These are phyloP conservation scores for Chaetomium globosum DNA, from an alignment of 2,329 filamentous ascomycete species.

Conservation along the genomic window DNA sequence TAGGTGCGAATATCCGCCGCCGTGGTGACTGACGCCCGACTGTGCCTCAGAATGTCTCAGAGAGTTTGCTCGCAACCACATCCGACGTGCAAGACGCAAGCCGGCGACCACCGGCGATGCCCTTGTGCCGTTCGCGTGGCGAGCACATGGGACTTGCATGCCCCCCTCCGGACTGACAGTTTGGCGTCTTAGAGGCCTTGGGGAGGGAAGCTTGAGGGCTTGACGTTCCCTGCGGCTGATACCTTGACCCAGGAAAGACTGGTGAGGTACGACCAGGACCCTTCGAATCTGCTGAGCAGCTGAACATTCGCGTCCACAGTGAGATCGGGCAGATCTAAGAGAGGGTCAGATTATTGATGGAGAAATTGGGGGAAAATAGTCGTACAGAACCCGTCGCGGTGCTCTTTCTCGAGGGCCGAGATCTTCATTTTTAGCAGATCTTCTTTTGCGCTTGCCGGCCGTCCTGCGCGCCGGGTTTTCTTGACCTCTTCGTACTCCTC, in stretches of 20 bases:
- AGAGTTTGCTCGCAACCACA: conserved; percentile 20
- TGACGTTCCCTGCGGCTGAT: conserved; percentile 63
- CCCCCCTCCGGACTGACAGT: background rate
- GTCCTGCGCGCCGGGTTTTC: conserved; percentile 72
- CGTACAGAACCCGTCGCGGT: conserved; percentile 76
- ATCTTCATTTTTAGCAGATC: conserved; percentile 75
- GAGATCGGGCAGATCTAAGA: conserved; percentile 72
- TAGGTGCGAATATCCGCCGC: conserved; percentile 18
- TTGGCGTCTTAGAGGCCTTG: conserved; percentile 29
- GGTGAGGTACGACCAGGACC: conserved; percentile 78
- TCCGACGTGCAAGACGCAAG: conserved; percentile 18
- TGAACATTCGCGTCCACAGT: conserved; percentile 65
- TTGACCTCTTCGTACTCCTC: conserved; percentile 69
- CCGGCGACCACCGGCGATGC: background rate
- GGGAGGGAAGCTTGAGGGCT: conserved; percentile 80
- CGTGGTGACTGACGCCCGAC: conserved; percentile 16
- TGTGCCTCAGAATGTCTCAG: conserved; percentile 24
- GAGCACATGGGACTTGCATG: conserved; percentile 12
- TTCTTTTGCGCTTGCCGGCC: conserved; percentile 76
- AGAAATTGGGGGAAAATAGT: conserved; percentile 38
- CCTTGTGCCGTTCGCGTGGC: conserved; percentile 13
- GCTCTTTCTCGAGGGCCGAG: conserved; percentile 73
- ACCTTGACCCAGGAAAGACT: conserved; percentile 78
- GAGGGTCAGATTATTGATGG: conserved; percentile 18
- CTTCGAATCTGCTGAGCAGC: conserved; percentile 74